Evolutionary conservation across 2,329 filamentous ascomycete species (phyloP).

Genomic region (Claviceps pusilla): DNA sequence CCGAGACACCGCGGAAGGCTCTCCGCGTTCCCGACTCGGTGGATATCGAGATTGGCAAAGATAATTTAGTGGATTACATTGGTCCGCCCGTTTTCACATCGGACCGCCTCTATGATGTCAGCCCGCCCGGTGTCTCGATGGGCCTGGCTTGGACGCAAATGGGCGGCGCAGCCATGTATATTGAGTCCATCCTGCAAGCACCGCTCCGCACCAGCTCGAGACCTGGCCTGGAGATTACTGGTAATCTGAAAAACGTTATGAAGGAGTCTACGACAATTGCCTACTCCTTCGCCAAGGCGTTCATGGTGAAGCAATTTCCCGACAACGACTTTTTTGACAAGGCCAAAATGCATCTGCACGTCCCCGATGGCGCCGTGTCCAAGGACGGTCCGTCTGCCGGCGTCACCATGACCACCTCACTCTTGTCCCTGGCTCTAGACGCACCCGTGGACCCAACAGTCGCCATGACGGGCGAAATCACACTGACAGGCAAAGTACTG

Average conservation of each 20-base stretch:
- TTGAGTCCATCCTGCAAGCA: slow-evolving; percentile 88
- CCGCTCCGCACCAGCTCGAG: slow-evolving; percentile 58
- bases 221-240: slow-evolving; percentile 76
- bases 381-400: slow-evolving; percentile 90
- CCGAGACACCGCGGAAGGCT: slow-evolving; percentile 57
- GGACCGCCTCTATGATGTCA: slow-evolving; percentile 85
- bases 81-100: slow-evolving; percentile 91
- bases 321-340: slow-evolving; percentile 94
- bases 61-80: slow-evolving; percentile 91
- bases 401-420: slow-evolving; percentile 93
- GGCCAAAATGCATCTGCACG: slow-evolving; percentile 87
- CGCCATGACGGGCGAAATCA: slow-evolving; percentile 96
- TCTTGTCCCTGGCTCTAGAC: slow-evolving; percentile 74
- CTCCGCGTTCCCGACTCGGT: slow-evolving; percentile 76
- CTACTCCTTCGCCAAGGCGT: slow-evolving; percentile 86
- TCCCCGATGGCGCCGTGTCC: slow-evolving; percentile 86
- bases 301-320: slow-evolving; percentile 71
- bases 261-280: slow-evolving; percentile 93
- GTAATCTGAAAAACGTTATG: slow-evolving; percentile 93
- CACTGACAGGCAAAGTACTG: slow-evolving; percentile 89
- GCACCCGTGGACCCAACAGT: slow-evolving; percentile 67
- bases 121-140: slow-evolving; percentile 91
- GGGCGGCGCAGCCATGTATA: slow-evolving; percentile 90
- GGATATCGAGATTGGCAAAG: slow-evolving; percentile 71
- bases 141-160: slow-evolving; percentile 96